Evolutionary conservation across 2,329 filamentous ascomycete species (phyloP), one percentile per base, ranked within the genome.

Genomic region (Byssothecium circinans): DNA sequence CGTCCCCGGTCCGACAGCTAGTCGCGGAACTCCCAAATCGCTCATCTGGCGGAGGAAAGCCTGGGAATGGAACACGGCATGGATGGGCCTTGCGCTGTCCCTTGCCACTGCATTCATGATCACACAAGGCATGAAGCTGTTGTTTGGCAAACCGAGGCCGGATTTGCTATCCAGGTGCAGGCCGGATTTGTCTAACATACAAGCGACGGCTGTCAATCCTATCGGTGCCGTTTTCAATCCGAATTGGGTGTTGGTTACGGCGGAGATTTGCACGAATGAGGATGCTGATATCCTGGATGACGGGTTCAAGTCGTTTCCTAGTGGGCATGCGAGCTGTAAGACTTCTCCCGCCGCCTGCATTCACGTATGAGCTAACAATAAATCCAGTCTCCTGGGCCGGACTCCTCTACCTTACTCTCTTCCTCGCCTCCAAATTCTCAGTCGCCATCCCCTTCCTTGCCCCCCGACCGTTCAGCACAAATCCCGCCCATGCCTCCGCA

Each of bases 1-100:
- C 57, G 83, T 94, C 1, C 90, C 90, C 1, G 89, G 88, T 3
- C 79, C 82, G 5, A 85, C 84, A 1, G 84, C 86, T 1, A 80
- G 82, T 14, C 77, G 76, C 34, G 78, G 80, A 17, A 85, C 86
- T 0, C 83, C 88, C 1, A 79, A 79, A 54, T 70, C 79, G 3
- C 72, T 89, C 44, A 77, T 91, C 36, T 91, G 89, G 85, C 83
- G 82, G 65, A 81, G 89, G 56, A 96, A 94, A 73, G 69, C 96
- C 1, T 96, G 92, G 91, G 91, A 96, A 70, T 84, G 89, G 68
- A 90, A 96, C 66, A 84, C 84, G 2, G 91, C 89, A 49, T 89
- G 87, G 83, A 83, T 96, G 61, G 91, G 91, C 0, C 78, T 96
- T 2, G 88, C 79, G 1, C 76, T 96, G 15, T 83, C 88, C 2